Base-by-base conservation (phyloP, 495 filamentous ascomycete genomes). In the Neurospora discreta region DNA sequence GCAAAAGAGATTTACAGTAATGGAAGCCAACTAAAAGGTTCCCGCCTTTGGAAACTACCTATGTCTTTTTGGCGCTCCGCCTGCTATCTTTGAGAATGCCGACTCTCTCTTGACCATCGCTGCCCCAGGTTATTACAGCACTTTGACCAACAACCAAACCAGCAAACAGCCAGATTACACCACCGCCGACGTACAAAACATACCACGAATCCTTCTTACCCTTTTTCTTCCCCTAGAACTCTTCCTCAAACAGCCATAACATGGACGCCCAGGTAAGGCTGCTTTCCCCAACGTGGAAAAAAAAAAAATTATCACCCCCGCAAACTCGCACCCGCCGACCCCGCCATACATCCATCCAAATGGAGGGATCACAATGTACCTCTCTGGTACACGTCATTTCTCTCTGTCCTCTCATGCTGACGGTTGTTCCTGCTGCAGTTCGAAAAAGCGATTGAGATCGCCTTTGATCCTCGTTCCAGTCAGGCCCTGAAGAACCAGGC, bases 401-500 rank as follows among this genome's bases (percentile, higher is more conserved):
- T 44, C 43, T n/a, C 39, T 41, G 39, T 52, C 41, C 30, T 65
- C 52, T n/a, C 41, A 18, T 30, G 71, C 73, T 74, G 39, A 74
- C 43, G 67, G 23, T 43, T 1, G 13, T 76, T 13, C 75, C 76
- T 52, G 11, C 36, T 71, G 69, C 78, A 97, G 93, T 90, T 97
- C 81, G 90, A 93, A 81, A 93, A 91, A 81, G 94, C 94, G 81
- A 94, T 98, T 83, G 87, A 95, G 80, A 93, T 97, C 84, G 92
- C 91, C 82, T 92, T 87, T 85, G 89, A 95, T 81, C 90, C 92
- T 74, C 80, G 84, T 73, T 88, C 92, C 71, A 87, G 92, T 82
- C 88, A 88, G 77, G 82, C 85, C 73, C 88, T 97, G 75, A 94
- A 94, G 80, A 81, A 82, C 40, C 94, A 97, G 85, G 94, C 94